Percentiles rank a stretch among this genome's conserved stretches.
These are phyloP conservation scores for Pseudovirgaria hyperparasitica DNA, from an alignment of 2,329 filamentous ascomycete genomes.

Conservation along the genomic window DNA sequence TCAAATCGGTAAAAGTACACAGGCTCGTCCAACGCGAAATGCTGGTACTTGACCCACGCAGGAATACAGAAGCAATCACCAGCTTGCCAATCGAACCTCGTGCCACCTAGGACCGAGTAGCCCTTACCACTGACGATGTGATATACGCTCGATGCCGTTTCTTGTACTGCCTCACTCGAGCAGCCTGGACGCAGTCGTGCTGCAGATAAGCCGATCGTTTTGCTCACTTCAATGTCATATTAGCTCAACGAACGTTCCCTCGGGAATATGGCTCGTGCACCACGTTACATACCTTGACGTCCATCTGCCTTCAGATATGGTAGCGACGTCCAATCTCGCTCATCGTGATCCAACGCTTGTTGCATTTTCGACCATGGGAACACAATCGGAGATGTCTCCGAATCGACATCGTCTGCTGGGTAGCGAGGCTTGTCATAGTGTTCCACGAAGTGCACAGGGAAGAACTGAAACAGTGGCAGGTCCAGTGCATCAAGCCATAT, in stretches of 20 bases:
- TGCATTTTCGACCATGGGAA: constrained; percentile 39
- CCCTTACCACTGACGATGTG: constrained; percentile 40
- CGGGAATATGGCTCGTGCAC: constrained; percentile 3
- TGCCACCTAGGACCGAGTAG: constrained; percentile 24
- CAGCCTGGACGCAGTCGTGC: constrained; percentile 28
- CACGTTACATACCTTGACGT: constrained; percentile 14
- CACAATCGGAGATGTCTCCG: constrained; percentile 28
- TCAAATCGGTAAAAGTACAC: constrained; percentile 43
- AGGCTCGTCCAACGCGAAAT: constrained; percentile 25
- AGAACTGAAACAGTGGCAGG: constrained; percentile 38
- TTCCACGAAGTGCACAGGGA: constrained; percentile 43
- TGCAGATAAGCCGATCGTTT: constrained; percentile 35
- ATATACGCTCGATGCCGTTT: constrained; percentile 41
- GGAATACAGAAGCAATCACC: constrained; percentile 45
- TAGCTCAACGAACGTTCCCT: background rate
- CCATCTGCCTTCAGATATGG: constrained; percentile 25
- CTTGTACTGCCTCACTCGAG: constrained; percentile 27
- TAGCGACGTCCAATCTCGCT: constrained; percentile 15
- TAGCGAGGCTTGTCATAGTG: constrained; percentile 36
- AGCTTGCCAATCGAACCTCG: constrained; percentile 30
- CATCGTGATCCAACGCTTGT: constrained; percentile 22
- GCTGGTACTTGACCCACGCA: constrained; percentile 38
- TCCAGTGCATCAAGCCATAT: constrained; percentile 48
- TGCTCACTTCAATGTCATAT: constrained; percentile 33
- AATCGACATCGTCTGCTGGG: constrained; percentile 34